Evolutionary conservation across 1,284 basidiomycete genomes (phyloP).

Genomic region (Ceratobasidium sp.): DNA sequence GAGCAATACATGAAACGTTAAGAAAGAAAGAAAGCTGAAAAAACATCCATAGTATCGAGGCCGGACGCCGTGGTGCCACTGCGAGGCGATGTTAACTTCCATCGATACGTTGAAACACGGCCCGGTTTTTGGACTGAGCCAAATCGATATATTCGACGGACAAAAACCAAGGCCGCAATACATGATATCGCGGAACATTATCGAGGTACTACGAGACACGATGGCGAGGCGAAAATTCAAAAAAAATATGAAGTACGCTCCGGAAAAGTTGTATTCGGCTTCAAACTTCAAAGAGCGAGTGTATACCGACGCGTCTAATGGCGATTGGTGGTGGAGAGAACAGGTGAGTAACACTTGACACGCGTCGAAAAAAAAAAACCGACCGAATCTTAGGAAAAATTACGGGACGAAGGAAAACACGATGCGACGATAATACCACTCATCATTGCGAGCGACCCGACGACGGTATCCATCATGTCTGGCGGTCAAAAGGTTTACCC

Average conservation of each 20-base stretch:
- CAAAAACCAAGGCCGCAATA: neutral
- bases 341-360: constrained; percentile 13
- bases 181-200: neutral
- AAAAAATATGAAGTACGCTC: neutral
- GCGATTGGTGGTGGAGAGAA: constrained; percentile 22
- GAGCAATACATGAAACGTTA: no score
- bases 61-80: neutral
- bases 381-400: neutral
- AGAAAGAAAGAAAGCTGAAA: no score
- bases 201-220: neutral
- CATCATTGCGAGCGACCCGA: constrained; percentile 1
- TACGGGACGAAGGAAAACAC: neutral
- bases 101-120: constrained; percentile 17
- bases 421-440: neutral
- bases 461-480: neutral
- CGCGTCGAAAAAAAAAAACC: neutral
- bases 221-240: neutral
- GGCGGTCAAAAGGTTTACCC: no score
- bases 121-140: neutral
- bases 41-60: neutral
- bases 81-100: neutral
- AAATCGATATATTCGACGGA: neutral
- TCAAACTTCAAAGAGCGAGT: neutral
- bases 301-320: neutral
- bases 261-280: neutral